Evolutionary conservation across 805 yeast species (phyloP).

Genomic region (Zygosaccharomyces rouxii): DNA sequence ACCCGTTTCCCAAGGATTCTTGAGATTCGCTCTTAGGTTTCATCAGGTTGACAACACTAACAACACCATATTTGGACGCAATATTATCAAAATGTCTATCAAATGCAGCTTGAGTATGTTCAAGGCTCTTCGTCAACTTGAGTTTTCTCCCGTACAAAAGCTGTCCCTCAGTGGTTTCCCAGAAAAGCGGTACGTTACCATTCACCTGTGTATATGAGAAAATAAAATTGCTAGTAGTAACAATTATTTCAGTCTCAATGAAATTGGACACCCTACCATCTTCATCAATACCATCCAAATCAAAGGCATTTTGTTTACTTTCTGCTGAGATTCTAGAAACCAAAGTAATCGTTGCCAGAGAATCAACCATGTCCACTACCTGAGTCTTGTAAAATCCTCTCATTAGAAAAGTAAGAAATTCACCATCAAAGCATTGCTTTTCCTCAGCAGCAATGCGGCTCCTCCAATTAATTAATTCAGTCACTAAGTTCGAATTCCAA

Average conservation of each 20-base stretch:
- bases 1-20: constrained; percentile 58
- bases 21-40: constrained; percentile 64
- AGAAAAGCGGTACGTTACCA: constrained; percentile 90
- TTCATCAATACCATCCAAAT: constrained; percentile 84
- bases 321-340: constrained; percentile 89
- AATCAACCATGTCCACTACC: constrained; percentile 22
- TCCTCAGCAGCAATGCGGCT: constrained; percentile 58
- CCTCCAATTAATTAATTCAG: constrained; percentile 69
- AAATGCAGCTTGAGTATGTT: constrained; percentile 83
- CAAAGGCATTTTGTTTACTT: constrained; percentile 81
- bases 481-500: constrained; percentile 88
- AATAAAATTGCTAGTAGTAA: constrained; percentile 45
- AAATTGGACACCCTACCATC: constrained; percentile 89
- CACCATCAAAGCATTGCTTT: constrained; percentile 59
- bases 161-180: constrained; percentile 74
- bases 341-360: constrained; percentile 51
- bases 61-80: constrained; percentile 73
- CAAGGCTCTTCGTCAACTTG: constrained; percentile 68
- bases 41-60: constrained; percentile 74
- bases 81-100: constrained; percentile 73
- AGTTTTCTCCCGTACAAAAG: constrained; percentile 78
- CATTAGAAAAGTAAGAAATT: constrained; percentile 75
- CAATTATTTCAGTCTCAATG: constrained; percentile 82
- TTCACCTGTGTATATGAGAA: constrained; percentile 80
- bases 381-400: constrained; percentile 86